phyloP scores from a whole-genome alignment of 768 basidiomycete genomes.

The Pisolithus orientalis region DNA sequence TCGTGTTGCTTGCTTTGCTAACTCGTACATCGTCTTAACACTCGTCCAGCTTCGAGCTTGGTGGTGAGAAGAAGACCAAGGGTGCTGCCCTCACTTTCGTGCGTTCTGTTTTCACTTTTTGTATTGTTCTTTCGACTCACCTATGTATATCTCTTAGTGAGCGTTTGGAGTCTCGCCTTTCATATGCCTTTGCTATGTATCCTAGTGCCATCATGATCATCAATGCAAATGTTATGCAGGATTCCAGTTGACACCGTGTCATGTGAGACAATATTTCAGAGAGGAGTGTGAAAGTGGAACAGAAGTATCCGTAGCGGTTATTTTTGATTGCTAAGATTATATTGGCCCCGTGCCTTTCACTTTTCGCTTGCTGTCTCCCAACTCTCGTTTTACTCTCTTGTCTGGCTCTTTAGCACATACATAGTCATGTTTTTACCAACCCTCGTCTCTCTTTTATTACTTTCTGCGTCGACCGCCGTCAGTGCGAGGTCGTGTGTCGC shows the following conservation, averaged over 20 bases:
- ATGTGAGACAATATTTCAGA: background rate
- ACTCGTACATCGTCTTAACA: background rate
- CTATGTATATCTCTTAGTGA: background rate
- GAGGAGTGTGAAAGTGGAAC: too few species aligned
- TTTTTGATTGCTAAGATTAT: too few species aligned
- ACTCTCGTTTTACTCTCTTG: background rate
- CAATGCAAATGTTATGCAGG: constrained; percentile 1
- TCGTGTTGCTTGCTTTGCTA: constrained; percentile 27
- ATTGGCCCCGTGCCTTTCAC: background rate
- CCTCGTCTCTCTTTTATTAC: constrained; percentile 49
- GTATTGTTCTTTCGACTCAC: background rate
- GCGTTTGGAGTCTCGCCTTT: background rate
- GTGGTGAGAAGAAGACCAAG: constrained; percentile 99
- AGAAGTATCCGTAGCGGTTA: too few species aligned
- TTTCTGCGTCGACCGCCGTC: constrained; percentile 30
- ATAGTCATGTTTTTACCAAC: constrained; percentile 34
- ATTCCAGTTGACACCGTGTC: background rate
- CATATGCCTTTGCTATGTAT: constrained; percentile 1
- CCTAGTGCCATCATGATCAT: background rate
- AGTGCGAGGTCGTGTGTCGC: constrained; percentile 57
- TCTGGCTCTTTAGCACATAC: constrained; percentile 1
- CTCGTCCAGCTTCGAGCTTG: constrained; percentile 83
- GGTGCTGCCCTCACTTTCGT: constrained; percentile 94
- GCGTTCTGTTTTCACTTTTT: constrained; percentile 31
- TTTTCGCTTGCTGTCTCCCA: background rate